Evolutionary conservation across 2,329 filamentous ascomycete genomes (phyloP).

Genomic region (Fusarium sp.): DNA sequence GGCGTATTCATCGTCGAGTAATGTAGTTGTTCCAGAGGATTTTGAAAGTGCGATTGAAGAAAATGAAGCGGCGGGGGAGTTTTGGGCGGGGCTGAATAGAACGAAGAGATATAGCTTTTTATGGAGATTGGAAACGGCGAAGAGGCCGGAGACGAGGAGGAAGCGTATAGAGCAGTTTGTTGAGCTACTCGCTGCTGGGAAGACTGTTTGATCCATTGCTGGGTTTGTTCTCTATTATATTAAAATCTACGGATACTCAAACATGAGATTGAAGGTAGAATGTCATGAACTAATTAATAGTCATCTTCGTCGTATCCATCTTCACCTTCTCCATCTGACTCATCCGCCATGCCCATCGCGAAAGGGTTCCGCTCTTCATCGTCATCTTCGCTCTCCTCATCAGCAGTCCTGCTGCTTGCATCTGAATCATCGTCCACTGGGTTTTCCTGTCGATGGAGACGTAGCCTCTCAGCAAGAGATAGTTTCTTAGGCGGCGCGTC

Average conservation of each 20-base stretch:
- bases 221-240: constrained; percentile 4
- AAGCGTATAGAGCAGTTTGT: constrained; percentile 55
- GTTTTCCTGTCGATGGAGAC: constrained; percentile 31
- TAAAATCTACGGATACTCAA: not conserved
- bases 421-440: constrained; percentile 24
- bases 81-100: constrained; percentile 56
- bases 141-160: constrained; percentile 47
- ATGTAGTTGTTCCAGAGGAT: constrained; percentile 58
- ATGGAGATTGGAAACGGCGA: constrained; percentile 55
- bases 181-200: constrained; percentile 46
- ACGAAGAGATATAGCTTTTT: constrained; percentile 58
- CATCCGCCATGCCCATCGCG: constrained; percentile 48
- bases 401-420: constrained; percentile 30
- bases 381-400: constrained; percentile 26
- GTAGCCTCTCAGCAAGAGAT: constrained; percentile 31
- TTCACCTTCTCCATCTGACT: constrained; percentile 44
- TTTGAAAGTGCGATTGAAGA: constrained; percentile 55
- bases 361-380: constrained; percentile 41
- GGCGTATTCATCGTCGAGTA: constrained; percentile 62
- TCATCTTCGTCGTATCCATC: constrained; percentile 29
- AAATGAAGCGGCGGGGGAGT: constrained; percentile 47
- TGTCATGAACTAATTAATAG: not conserved
- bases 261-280: not conserved
- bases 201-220: constrained; percentile 40
- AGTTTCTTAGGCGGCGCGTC: constrained; percentile 14